Evolutionary conservation across 176 grass and related monocot species (phyloP), one percentile per base, ranked within the genome.

Genomic region (Melocanna baccifera): DNA sequence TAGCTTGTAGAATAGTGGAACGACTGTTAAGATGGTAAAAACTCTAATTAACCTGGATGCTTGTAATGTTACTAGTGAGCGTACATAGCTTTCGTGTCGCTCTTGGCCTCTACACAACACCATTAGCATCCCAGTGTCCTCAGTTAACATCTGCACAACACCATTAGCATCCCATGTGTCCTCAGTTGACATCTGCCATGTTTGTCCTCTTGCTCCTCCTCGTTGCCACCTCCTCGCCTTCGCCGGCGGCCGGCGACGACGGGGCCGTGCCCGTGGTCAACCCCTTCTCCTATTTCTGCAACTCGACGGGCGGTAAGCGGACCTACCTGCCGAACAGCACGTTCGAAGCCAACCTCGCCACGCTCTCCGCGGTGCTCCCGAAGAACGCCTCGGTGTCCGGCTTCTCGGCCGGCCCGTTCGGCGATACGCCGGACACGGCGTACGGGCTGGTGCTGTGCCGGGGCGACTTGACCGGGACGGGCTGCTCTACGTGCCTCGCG

Each of bases 361-460:
- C 1, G 55, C 88, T 92, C 63, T 43, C 78, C 76, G 5, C 45
- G 7, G 25, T 18, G 79, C 80, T 92, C 55, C 57, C 75, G 12
- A 3, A 1, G 46, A 87, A 89, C 76, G 46, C 84, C 55, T 84
- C 71, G 76, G 69, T 37, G 12, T 58, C 86, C 19, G 80, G 80
- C 37, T 88, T 86, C 83, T 84, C 91, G 4, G 75, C 69, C 8
- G 76, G 62, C 36, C 1, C 69, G n/a, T 75, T 83, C 71, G 78
- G 83, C 40, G 57, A 36, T 1, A 79, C 58, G 12, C 71, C 73
- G 0, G 90, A 67, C 69, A 43, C 84, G 22, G 77, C 59, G 41
- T 88, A 90, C 85, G 91, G 81, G 13, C 46, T 90, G 73, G 82
- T 66, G 13, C 86, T 88, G 34, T 93, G 91, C 78, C 88, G 88